Conservation (phyloP, 2,329 filamentous ascomycete genomes). For the Chaetothyriales sp. region DNA sequence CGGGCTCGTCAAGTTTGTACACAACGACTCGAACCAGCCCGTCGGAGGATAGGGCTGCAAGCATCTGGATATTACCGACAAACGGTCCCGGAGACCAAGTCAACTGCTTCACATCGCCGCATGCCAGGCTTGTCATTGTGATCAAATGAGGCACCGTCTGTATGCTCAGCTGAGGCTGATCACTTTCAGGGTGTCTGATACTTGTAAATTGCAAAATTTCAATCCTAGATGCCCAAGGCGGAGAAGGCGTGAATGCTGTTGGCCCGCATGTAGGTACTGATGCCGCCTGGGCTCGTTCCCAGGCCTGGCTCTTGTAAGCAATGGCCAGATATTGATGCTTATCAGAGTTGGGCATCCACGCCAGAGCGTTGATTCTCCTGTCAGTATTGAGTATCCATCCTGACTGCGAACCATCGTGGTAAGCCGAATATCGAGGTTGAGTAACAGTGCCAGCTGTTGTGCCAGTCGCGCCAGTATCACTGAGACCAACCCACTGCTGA, state of each 20-base stretch:
- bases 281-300: constrained; percentile 15
- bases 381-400: constrained; percentile 47
- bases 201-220: constrained; percentile 47
- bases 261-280: constrained; percentile 13
- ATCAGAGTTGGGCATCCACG: constrained; percentile 33
- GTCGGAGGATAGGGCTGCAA: constrained; percentile 47
- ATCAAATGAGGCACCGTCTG: constrained; percentile 32
- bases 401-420: constrained; percentile 20
- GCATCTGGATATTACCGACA: constrained; percentile 20
- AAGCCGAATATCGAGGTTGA: neutral
- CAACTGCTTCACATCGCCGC: constrained; percentile 42
- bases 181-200: constrained; percentile 10
- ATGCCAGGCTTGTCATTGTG: constrained; percentile 42
- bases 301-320: constrained; percentile 26
- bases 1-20: neutral
- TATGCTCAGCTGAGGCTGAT: constrained; percentile 31
- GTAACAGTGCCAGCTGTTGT: constrained; percentile 7
- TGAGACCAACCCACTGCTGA: constrained; percentile 33
- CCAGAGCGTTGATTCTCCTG: constrained; percentile 36
- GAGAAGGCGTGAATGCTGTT: constrained; percentile 39
- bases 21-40: constrained; percentile 43
- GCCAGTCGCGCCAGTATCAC: constrained; percentile 26
- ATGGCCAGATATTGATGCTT: constrained; percentile 45
- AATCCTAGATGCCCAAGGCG: constrained; percentile 36
- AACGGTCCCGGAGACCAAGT: constrained; percentile 42